A percentile compares a stretch with the other conserved stretches of the same genome.
Conservation (phyloP, 495 filamentous ascomycete genomes). For the Tetracladium marchalianum region DNA sequence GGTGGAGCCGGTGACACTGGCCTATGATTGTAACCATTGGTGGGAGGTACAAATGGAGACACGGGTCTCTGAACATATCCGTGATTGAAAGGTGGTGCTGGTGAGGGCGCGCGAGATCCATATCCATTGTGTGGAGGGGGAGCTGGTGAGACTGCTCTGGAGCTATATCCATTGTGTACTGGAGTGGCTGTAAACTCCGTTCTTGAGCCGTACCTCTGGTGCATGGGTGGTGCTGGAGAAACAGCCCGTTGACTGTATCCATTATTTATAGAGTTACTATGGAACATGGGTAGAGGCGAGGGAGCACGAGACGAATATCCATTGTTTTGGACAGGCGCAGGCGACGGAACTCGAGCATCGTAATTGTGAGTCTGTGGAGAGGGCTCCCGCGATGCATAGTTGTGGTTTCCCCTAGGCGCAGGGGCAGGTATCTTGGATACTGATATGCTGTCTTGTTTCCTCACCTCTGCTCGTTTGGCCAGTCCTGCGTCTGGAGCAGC, state of each 20-base stretch:
- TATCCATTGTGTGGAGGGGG: constrained; percentile 28
- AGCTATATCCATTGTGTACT: constrained; percentile 19
- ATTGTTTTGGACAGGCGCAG: constrained; percentile 28
- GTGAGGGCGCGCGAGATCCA: constrained; percentile 45
- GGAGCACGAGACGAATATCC: constrained; percentile 20
- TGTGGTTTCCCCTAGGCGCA: constrained; percentile 17
- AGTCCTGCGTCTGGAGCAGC: constrained; percentile 44
- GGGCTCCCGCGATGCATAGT: constrained; percentile 24
- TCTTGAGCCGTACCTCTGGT: constrained; percentile 20
- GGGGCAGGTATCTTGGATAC: constrained; percentile 27
- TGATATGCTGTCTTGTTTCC: constrained; percentile 25
- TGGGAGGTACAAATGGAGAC: constrained; percentile 22
- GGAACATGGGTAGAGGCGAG: constrained; percentile 24
- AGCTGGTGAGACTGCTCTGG: constrained; percentile 48
- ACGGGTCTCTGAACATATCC: constrained; percentile 33
- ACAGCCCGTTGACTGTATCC: constrained; percentile 35
- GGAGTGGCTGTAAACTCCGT: constrained; percentile 24
- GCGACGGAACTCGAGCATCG: constrained; percentile 46
- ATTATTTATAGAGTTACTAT: constrained; percentile 13
- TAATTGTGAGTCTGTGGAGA: constrained; percentile 37
- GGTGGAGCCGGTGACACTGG: constrained; percentile 22
- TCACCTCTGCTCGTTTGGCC: constrained; percentile 38
- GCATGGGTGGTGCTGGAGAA: constrained; percentile 42
- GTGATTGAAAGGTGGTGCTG: constrained; percentile 31
- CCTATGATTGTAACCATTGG: constrained; percentile 23